Conservation (phyloP, 148 eudicot species). For the Cornus florida region DNA sequence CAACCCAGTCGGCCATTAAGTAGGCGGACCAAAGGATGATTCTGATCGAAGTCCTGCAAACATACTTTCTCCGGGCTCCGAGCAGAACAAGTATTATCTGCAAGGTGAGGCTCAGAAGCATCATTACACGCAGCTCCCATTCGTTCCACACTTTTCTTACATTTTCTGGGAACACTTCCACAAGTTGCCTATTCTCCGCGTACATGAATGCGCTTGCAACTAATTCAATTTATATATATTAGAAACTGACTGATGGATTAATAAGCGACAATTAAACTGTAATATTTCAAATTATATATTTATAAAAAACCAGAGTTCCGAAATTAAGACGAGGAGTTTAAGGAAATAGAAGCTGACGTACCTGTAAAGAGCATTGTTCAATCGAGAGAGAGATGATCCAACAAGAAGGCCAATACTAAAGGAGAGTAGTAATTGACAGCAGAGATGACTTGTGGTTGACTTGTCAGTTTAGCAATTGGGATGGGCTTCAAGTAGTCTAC, state of each 20-base stretch:
- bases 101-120: constrained; percentile 34
- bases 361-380: background rate
- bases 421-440: too few species aligned
- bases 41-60: constrained; percentile 20
- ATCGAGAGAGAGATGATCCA: too few species aligned
- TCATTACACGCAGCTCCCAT: constrained; percentile 35
- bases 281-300: too few species aligned
- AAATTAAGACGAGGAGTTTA: too few species aligned
- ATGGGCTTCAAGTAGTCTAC: too few species aligned
- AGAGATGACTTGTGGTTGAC: too few species aligned
- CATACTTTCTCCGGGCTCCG: constrained; percentile 31
- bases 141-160: constrained; percentile 25
- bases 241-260: background rate
- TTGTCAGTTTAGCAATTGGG: too few species aligned
- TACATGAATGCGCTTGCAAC: background rate
- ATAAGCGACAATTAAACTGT: too few species aligned
- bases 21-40: constrained; percentile 37
- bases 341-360: too few species aligned
- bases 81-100: constrained; percentile 28
- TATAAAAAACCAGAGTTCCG: too few species aligned
- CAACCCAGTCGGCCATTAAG: constrained; percentile 33
- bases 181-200: background rate
- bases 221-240: background rate
- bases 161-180: background rate
- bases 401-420: too few species aligned